Evolutionary conservation across 805 yeast genomes (phyloP).

Genomic region (Wickerhamomyces rabaulensis): DNA sequence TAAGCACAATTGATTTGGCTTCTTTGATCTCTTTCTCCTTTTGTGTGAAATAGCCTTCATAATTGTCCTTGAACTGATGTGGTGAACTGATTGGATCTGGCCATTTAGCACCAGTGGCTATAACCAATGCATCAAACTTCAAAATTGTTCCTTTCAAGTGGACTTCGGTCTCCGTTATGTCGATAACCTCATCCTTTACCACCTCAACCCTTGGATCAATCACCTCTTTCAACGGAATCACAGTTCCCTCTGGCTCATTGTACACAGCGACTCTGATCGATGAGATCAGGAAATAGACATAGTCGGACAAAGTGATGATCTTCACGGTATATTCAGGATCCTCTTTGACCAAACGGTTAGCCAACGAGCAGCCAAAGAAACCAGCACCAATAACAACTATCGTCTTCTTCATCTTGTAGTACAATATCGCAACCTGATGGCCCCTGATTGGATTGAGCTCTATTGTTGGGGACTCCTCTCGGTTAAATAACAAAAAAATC

Average conservation of each 20-base stretch:
- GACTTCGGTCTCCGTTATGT: constrained; percentile 13
- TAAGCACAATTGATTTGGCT: constrained; percentile 24
- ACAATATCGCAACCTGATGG: no score
- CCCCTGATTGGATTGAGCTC: no score
- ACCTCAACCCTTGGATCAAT: constrained; percentile 13
- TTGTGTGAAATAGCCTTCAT: constrained; percentile 9
- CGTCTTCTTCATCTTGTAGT: background rate
- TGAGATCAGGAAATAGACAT: constrained; percentile 8
- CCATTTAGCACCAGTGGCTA: constrained; percentile 29
- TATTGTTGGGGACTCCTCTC: no score
- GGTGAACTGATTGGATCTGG: constrained; percentile 21
- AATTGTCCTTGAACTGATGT: constrained; percentile 11
- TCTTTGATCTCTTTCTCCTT: constrained; percentile 13
- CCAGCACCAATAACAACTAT: constrained; percentile 3
- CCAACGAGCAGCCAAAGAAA: constrained; percentile 12
- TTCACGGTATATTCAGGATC: constrained; percentile 1
- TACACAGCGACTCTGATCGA: constrained; percentile 9
- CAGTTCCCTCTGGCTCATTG: constrained; percentile 2
- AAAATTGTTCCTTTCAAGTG: constrained; percentile 8
- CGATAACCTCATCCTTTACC: constrained; percentile 13
- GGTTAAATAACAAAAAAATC: no score
- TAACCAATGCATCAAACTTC: constrained; percentile 21
- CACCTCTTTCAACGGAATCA: constrained; percentile 10
- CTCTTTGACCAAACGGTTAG: constrained; percentile 9
- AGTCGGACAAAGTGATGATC: constrained; percentile 10